A percentile compares a stretch with the other conserved stretches of the same genome.
Conservation (phyloP, 495 filamentous ascomycete genomes). For the Podospora pseudoanserina region DNA sequence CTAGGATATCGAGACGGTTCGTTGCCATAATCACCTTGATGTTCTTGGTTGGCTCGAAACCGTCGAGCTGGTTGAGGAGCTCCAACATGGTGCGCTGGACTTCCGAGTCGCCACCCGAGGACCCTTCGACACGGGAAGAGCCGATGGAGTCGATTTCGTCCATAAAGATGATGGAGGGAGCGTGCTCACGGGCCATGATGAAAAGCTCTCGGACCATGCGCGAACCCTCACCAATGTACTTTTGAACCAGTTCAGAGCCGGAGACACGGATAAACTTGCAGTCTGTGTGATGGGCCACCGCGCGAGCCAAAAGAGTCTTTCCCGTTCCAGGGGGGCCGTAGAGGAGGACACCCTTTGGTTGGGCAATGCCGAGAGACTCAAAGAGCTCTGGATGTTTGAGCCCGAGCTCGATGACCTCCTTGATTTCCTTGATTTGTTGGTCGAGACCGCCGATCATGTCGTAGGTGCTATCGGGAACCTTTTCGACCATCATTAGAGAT, state of each 20-base stretch:
- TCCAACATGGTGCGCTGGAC: conserved; percentile 99
- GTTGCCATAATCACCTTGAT: conserved; percentile 99
- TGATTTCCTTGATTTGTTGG: conserved; percentile 99
- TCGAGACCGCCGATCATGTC: conserved; percentile 99
- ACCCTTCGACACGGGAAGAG: conserved; percentile 92
- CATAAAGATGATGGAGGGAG: conserved; percentile 99
- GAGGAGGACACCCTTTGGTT: conserved; percentile 94
- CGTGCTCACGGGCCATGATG: conserved; percentile 98
- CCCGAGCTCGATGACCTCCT: conserved; percentile 98
- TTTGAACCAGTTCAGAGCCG: conserved; percentile 94
- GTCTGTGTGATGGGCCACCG: conserved; percentile 96
- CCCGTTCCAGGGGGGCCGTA: conserved; percentile 97
- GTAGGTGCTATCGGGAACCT: conserved; percentile 99
- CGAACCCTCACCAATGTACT: conserved; percentile 97
- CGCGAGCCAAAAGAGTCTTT: conserved; percentile 92
- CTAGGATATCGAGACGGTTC: conserved; percentile 94
- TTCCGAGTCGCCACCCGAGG: conserved; percentile 94
- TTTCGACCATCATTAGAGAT: conserved; percentile 99
- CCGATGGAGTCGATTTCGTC: conserved; percentile 99
- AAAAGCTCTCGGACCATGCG: conserved; percentile 99
- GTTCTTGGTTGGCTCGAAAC: conserved; percentile 99
- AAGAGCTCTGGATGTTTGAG: conserved; percentile 98
- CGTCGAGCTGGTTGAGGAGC: conserved; percentile 95
- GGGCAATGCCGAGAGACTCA: conserved; percentile 96
- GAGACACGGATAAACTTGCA: conserved; percentile 98